Evolutionary conservation across 2,329 filamentous ascomycete species (phyloP).

Genomic region (Grosmannia huntii): DNA sequence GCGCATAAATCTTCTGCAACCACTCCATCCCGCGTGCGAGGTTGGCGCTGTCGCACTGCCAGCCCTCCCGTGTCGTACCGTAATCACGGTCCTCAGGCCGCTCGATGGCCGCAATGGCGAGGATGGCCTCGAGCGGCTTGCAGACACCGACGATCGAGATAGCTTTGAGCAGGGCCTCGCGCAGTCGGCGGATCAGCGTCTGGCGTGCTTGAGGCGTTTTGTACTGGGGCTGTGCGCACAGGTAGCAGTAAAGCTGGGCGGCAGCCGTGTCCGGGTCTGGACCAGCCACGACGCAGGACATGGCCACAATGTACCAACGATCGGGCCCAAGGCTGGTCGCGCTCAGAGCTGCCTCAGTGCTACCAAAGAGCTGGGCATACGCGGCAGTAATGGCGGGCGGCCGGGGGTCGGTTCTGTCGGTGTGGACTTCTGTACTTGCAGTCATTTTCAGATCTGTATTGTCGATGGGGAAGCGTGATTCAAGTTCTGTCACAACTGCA

Average conservation of each 20-base stretch:
- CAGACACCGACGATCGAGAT: constrained; percentile 46
- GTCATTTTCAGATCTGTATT: background rate
- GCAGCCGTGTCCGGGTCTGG: constrained; percentile 34
- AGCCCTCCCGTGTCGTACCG: constrained; percentile 38
- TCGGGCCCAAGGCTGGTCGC: constrained; percentile 10
- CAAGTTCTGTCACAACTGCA: background rate
- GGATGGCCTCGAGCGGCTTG: constrained; percentile 47
- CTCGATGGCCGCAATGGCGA: constrained; percentile 40
- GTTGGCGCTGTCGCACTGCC: constrained; percentile 45
- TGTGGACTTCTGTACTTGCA: background rate
- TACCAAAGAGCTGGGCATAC: constrained; percentile 6
- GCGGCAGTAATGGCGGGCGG: background rate
- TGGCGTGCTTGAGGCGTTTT: constrained; percentile 29
- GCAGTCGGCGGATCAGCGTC: constrained; percentile 33
- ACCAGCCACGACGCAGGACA: constrained; percentile 32
- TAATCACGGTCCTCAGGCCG: constrained; percentile 43
- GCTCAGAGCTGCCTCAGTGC: constrained; percentile 4
- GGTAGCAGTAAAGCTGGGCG: constrained; percentile 40
- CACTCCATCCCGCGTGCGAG: constrained; percentile 38
- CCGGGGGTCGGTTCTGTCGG: background rate
- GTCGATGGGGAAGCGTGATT: background rate
- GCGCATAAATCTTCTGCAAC: constrained; percentile 42
- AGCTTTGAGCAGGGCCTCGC: constrained; percentile 48
- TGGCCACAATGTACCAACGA: constrained; percentile 15
- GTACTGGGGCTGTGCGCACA: constrained; percentile 35